These are phyloP conservation scores for Helicocarpus griseus DNA, from an alignment of 2,329 filamentous ascomycete species.

Conservation along the genomic window DNA sequence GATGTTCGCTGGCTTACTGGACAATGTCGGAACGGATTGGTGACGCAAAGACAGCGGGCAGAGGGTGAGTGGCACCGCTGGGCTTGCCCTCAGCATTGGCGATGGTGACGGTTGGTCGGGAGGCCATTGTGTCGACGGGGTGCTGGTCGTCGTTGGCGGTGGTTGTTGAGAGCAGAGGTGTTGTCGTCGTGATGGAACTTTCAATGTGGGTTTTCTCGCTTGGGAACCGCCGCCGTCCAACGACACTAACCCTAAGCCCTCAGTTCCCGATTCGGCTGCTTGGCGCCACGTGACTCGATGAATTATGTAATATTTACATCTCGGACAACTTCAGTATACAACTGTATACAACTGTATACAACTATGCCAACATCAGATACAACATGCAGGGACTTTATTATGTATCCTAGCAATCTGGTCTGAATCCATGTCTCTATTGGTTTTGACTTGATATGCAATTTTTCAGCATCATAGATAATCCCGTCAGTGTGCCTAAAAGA, in stretches of 20 bases:
- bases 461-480: no score
- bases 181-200: slow-evolving; percentile 5
- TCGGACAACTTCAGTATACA: background rate
- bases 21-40: slow-evolving; percentile 99
- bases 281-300: no score
- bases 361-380: no score
- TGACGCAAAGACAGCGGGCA: slow-evolving; percentile 92
- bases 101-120: slow-evolving; percentile 95
- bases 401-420: no score
- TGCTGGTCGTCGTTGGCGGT: slow-evolving; percentile 29
- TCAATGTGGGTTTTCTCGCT: slow-evolving; percentile 37
- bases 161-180: slow-evolving; percentile 5
- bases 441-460: no score
- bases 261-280: slow-evolving; percentile 11
- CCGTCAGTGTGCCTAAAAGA: no score
- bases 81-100: slow-evolving; percentile 91
- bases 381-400: no score
- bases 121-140: slow-evolving; percentile 62
- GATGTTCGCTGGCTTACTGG: slow-evolving; percentile 53
- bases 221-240: slow-evolving; percentile 22
- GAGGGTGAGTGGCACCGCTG: slow-evolving; percentile 78
- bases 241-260: slow-evolving; percentile 30
- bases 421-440: no score
- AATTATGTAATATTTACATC: background rate
- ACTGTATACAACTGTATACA: no score